Evolutionary conservation across 176 grass and related monocot species (phyloP), one percentile per base, ranked within the genome.

Genomic region (Hyparrhenia diplandra): DNA sequence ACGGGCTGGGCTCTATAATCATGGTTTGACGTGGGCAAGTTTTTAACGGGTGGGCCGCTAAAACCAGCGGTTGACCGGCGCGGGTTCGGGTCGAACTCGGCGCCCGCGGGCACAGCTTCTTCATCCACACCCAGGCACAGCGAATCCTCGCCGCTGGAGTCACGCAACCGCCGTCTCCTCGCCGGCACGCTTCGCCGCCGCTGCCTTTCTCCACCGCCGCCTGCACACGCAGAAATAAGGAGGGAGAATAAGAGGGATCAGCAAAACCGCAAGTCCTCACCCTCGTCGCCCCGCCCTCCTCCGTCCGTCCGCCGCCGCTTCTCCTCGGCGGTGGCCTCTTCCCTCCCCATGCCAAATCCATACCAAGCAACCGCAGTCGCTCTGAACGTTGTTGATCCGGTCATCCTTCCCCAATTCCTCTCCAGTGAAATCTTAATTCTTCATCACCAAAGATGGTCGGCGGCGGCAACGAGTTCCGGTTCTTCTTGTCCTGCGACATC

Each of bases 401-500:
- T 37, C 20, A 6, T 0, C 12, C 2, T 37, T 37, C 20, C 51
- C 8, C 12, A 30, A 4, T 39, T 36, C 32, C 6, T 32, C 31
- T 23, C 49, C 51, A 11, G 5, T 21, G 51, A 2, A 20, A 16
- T 55, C 51, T 55, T 30, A 7, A 20, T 14, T 74, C 30, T 14
- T 23, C 72, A 12, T 3, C 30, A 9, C 18, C 20, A 54, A 8
- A 75, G 64, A 80, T 80, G 78, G 78, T 57, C 7, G 62, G 69
- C 23, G 79, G 66, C 5, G 79, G 89, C 47, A 89, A 80, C 78
- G 90, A 88, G 74, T 89, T 90, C 80, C 86, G 94, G 13, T 94
- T 98, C 78, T 98, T 98, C 88, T 69, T 94, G 66, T 98, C 92
- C 45, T 90, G 95, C 75, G 95, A 98, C 77, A 92, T 98, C 86